Conservation (phyloP, 306 rosid genomes). For the Casuarina glauca region DNA sequence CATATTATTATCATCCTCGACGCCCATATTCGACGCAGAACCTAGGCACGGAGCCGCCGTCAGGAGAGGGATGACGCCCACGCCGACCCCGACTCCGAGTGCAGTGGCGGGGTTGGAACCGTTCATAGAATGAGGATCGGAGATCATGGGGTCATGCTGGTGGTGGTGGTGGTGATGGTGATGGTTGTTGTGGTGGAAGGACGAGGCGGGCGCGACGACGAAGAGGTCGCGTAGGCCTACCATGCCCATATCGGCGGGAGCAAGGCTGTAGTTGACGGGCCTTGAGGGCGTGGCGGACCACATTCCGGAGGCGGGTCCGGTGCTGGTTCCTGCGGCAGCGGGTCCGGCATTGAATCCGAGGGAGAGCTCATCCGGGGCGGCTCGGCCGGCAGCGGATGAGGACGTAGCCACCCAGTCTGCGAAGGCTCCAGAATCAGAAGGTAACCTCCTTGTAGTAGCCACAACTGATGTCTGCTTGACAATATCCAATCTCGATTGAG, state of each 20-base stretch:
- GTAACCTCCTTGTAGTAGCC: constrained; percentile 97
- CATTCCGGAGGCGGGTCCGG: constrained; percentile 53
- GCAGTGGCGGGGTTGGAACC: constrained; percentile 68
- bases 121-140: constrained; percentile 52
- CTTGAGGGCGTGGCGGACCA: constrained; percentile 40
- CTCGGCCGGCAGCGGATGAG: constrained; percentile 35
- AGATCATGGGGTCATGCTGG: constrained; percentile 28
- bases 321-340: constrained; percentile 29
- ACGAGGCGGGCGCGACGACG: constrained; percentile 62
- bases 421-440: constrained; percentile 93
- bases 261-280: constrained; percentile 52
- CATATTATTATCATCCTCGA: constrained; percentile 22
- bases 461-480: constrained; percentile 51
- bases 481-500: constrained; percentile 7
- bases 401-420: constrained; percentile 86
- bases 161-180: constrained; percentile 35
- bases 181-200: constrained; percentile 37
- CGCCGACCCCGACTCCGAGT: constrained; percentile 68
- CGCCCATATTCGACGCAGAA: constrained; percentile 11
- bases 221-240: constrained; percentile 70
- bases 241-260: constrained; percentile 70
- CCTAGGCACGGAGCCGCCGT: constrained; percentile 53
- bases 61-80: constrained; percentile 78
- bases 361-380: constrained; percentile 69
- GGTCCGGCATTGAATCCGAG: constrained; percentile 94